Percentiles rank a stretch among this genome's conserved stretches.
These are phyloP conservation scores for Candida dajiaensis DNA, from an alignment of 805 yeast genomes.

Conservation along the genomic window DNA sequence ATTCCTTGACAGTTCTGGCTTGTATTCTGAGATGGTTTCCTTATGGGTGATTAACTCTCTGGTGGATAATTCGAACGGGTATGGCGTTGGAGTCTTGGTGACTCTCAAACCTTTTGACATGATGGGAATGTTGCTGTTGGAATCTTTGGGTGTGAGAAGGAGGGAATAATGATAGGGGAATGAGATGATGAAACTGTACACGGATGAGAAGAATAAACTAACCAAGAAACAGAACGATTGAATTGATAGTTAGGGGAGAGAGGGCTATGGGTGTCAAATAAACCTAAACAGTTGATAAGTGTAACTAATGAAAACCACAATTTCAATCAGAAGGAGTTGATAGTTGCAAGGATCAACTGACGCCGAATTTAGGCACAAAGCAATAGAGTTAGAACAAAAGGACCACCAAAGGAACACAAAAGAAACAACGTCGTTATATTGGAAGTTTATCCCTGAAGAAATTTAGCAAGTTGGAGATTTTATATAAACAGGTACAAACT, in stretches of 20 bases:
- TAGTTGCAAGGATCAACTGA: not conserved
- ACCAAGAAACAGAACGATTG: not conserved
- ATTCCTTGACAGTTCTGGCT: slow-evolving; percentile 40
- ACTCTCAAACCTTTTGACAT: slow-evolving; percentile 29
- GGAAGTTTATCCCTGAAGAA: not conserved
- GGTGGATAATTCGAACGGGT: slow-evolving; percentile 44
- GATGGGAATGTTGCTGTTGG: not conserved
- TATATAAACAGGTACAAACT: not conserved
- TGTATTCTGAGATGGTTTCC: slow-evolving; percentile 43
- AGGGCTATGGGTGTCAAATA: not conserved
- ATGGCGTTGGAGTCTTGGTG: slow-evolving; percentile 41
- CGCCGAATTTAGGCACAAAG: not conserved
- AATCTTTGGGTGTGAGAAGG: not conserved
- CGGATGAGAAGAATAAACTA: not conserved
- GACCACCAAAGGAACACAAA: not conserved
- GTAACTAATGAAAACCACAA: not conserved
- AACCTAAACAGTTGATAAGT: not conserved
- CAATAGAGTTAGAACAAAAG: not conserved
- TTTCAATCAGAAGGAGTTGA: not conserved
- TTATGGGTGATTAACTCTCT: slow-evolving; percentile 45
- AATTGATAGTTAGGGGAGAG: not conserved
- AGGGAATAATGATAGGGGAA: not conserved
- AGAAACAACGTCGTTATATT: too few species aligned
- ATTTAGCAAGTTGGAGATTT: not conserved
- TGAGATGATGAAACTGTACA: not conserved